phyloP scores from a whole-genome alignment of 73 alveolate species.

The Uronychia setigera region DNA sequence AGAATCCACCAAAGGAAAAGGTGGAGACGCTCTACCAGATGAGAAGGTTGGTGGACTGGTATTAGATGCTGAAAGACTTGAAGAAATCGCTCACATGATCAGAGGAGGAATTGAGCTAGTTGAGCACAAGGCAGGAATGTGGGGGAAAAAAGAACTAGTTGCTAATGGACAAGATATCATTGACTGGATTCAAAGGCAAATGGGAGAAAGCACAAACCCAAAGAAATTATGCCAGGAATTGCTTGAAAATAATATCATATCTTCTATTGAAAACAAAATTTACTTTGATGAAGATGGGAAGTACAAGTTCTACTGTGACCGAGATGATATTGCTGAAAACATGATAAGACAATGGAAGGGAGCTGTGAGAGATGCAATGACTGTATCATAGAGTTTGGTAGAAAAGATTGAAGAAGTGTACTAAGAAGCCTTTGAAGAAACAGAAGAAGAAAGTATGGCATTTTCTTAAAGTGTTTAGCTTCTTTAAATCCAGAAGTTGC shows the following conservation, averaged over 20 bases:
- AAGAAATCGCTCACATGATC: constrained; percentile 35
- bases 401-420: constrained; percentile 23
- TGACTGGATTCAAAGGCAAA: constrained; percentile 30
- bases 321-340: constrained; percentile 69
- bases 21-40: background rate
- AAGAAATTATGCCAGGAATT: constrained; percentile 40
- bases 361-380: constrained; percentile 44
- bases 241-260: constrained; percentile 54
- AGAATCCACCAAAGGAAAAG: background rate
- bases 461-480: background rate
- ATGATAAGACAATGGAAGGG: constrained; percentile 53
- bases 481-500: constrained; percentile 38
- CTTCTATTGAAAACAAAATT: constrained; percentile 20
- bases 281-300: constrained; percentile 18
- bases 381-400: constrained; percentile 48
- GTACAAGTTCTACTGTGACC: constrained; percentile 56
- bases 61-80: no score
- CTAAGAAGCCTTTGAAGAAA: constrained; percentile 30
- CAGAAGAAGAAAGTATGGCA: constrained; percentile 7
- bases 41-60: no score
- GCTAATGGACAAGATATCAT: constrained; percentile 55
- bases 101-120: constrained; percentile 41
- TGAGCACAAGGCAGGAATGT: constrained; percentile 63
- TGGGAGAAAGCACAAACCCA: constrained; percentile 27
- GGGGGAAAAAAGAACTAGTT: constrained; percentile 45